Base-by-base conservation (phyloP, 306 rosid genomes). In the Pyrus communis region DNA sequence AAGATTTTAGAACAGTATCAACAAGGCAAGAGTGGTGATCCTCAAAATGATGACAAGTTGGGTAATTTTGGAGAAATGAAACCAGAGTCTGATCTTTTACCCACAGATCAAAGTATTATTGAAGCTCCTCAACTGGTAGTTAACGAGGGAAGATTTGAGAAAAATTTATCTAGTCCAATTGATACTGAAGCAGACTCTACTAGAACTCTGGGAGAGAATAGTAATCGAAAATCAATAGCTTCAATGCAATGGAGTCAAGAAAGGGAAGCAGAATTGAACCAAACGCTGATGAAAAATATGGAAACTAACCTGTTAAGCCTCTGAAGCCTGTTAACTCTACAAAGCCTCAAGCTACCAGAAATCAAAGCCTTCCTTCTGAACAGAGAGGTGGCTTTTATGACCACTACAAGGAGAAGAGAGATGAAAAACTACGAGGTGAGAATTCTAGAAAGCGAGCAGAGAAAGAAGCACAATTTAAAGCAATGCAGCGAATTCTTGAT, bases 211-310 rank as follows among this genome's bases (percentile, higher is more conserved):
- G 88, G 84, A 59, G 89, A 78, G 78, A 87, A 87, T 65, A 62
- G 17, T 77, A 68, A 67, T 67, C 33, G 63, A 70, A 90, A 85
- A 75, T 76, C 86, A 72, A 78, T 86, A 40, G 82, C 90, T 67
- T 84, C 91, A 70, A 82, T 81, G 23, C 97, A 89, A 57, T 95
- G 98, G 97, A 95, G 77, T 82, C 84, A 76, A 64, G 82, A 78
- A 74, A 90, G 88, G 85, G 97, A 92, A 83, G 97, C 88, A 70
- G 97, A 92, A 80, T 84, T 90, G 88, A 85, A 92, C 66, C 96
- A 92, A 85, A 90, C 89, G 89, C 83, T 95, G 72, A 85, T 77
- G 81, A 88, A 95, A 89, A 88, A 88, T 93, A 91, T 87, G 62
- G 91, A 92, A 87, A 79, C 82, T 78, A 86, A 85, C 88, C 86